Percentiles rank a stretch among this genome's conserved stretches.
phyloP scores from a whole-genome alignment of 768 basidiomycete species.

The Termitomyces heimii region DNA sequence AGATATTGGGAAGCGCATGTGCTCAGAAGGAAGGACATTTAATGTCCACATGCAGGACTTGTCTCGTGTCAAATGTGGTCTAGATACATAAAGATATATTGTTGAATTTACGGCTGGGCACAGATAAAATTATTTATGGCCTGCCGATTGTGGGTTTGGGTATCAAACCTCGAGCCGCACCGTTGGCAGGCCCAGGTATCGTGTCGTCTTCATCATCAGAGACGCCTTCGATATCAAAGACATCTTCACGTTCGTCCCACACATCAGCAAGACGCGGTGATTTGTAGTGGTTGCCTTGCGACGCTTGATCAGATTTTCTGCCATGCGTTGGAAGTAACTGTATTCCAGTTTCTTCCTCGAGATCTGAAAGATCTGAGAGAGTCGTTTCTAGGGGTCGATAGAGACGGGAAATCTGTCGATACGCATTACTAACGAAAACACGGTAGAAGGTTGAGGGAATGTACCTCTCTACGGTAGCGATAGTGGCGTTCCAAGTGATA shows the following conservation, averaged over 20 bases:
- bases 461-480: constrained; percentile 72
- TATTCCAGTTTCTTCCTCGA: constrained; percentile 39
- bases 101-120: constrained; percentile 3
- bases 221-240: constrained; percentile 63
- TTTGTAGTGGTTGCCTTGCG: constrained; percentile 24
- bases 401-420: constrained; percentile 60
- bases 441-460: background rate
- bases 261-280: constrained; percentile 47
- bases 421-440: background rate
- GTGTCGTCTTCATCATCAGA: constrained; percentile 47
- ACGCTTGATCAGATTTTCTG: constrained; percentile 13
- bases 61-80: constrained; percentile 3
- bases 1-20: background rate
- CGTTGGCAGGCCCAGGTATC: constrained; percentile 6
- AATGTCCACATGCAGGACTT: background rate
- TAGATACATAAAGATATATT: constrained; percentile 8
- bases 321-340: constrained; percentile 57
- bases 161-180: constrained; percentile 10
- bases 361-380: constrained; percentile 50
- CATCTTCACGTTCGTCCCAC: constrained; percentile 76
- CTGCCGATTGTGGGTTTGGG: constrained; percentile 16
- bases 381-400: constrained; percentile 64
- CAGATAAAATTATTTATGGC: background rate
- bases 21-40: background rate
- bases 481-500: constrained; percentile 73